These are phyloP conservation scores for Gossypium gossypioides DNA, from an alignment of 441 rosid species.

Conservation along the genomic window DNA sequence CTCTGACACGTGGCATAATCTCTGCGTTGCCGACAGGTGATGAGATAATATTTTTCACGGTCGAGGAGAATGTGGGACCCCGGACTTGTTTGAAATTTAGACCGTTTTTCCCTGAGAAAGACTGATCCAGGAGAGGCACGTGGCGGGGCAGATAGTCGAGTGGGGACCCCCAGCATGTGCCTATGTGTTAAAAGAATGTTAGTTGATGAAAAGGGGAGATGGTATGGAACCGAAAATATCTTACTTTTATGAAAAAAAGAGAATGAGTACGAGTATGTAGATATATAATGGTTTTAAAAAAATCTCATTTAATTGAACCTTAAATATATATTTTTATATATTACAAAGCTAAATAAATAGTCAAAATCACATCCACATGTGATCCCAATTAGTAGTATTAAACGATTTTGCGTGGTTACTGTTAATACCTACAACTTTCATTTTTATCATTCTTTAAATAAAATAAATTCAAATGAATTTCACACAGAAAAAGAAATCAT, in stretches of 20 bases:
- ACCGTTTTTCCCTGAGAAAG: neutral
- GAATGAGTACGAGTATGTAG: neutral
- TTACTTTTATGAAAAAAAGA: neutral
- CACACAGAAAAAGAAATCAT: neutral
- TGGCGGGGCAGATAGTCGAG: neutral
- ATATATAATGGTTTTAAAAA: no score
- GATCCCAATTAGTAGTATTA: neutral
- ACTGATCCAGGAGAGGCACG: neutral
- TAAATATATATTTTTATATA: neutral
- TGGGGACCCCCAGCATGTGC: neutral
- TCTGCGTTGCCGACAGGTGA: conserved; percentile 1
- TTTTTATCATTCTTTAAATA: neutral
- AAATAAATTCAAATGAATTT: neutral
- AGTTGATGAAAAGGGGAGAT: neutral
- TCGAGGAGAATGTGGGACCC: neutral
- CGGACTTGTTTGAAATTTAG: neutral
- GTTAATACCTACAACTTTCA: no score
- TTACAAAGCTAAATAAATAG: neutral
- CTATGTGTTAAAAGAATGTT: neutral
- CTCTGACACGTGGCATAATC: neutral
- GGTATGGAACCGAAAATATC: neutral
- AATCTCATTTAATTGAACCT: no score
- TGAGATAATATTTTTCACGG: neutral
- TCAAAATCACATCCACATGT: neutral
- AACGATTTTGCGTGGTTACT: no score